phyloP scores from a whole-genome alignment of 768 basidiomycete genomes.

The Pholiota microspora region DNA sequence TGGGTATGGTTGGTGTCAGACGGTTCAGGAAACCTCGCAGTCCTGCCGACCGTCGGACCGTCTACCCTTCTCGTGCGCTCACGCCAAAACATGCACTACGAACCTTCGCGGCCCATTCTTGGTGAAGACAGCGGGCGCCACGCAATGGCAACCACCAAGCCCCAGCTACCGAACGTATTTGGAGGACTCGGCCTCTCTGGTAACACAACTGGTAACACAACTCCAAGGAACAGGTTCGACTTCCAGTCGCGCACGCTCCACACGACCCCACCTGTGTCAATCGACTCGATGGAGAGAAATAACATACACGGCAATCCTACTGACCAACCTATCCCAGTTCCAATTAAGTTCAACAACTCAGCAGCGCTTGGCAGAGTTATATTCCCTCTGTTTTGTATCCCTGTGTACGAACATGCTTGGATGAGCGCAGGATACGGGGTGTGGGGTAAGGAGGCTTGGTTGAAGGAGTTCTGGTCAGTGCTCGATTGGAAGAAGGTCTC shows the following conservation, averaged over 20 bases:
- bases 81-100: constrained; percentile 30
- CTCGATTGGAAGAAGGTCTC: constrained; percentile 74
- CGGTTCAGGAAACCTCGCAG: constrained; percentile 52
- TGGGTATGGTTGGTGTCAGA: constrained; percentile 90
- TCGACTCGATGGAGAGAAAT: background rate
- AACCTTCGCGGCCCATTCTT: constrained; percentile 14
- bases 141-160: constrained; percentile 22
- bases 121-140: constrained; percentile 21
- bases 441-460: constrained; percentile 88
- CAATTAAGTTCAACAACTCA: constrained; percentile 16
- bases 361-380: constrained; percentile 51
- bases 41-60: constrained; percentile 85
- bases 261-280: background rate
- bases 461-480: constrained; percentile 81
- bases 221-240: too few relatives aligned
- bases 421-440: constrained; percentile 81
- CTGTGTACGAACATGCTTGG: constrained; percentile 86
- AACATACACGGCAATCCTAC: background rate
- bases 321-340: background rate
- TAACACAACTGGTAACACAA: too few relatives aligned
- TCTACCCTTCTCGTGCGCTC: constrained; percentile 84
- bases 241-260: constrained; percentile 12
- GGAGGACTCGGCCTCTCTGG: too few relatives aligned
- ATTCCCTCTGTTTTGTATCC: constrained; percentile 75
- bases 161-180: too few relatives aligned